Base-by-base conservation (phyloP, 78 protist genomes). In the Anaeramoeba ignava region DNA sequence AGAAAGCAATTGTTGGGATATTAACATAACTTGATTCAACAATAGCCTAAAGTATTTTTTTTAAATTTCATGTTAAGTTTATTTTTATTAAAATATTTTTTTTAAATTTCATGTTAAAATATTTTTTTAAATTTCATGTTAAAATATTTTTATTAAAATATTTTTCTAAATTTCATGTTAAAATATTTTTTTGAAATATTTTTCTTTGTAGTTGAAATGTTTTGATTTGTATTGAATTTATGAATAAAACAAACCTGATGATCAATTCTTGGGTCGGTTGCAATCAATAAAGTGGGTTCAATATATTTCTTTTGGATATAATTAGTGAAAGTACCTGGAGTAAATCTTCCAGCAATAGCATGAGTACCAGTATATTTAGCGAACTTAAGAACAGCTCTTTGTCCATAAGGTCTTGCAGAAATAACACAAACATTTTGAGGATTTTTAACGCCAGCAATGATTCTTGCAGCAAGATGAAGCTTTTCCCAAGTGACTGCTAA, bases 241-340 rank as follows among this genome's bases (percentile, higher is more conserved):
- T n/a, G n/a, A n/a, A 80, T 39, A 23, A 40, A 33, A 80, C 39
- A 40, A 23, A 87, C 91, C 91, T 96, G 99, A 92, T 91, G 95
- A 91, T 98, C 99, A 36, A 89, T 79, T 38, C 85, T 82, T 78
- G 99, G 98, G 92, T 97, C 99, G 81, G 97, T 94, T 86, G 96
- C 91, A 83, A 98, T 86, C 67, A 98, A 89, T n/a, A 98, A 90
- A 79, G 99, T 95, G 85, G 99, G 99, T 95, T 98, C 99, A 84
- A 86, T 82, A 98, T 95, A 98, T 78, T 91, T 91, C 42, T 86
- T 78, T 86, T 93, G 94, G 89, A 92, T 94, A 92, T 95, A 98
- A 91, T 98, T 98, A 89, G 99, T 98, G 92, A 98, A 97, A 88
- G 96, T 93, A 84, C 99, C 99, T 82, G 99, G 99, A 86, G 97